A percentile compares a stretch with the other conserved stretches of the same genome.
These are phyloP conservation scores for Blastobotrys buckinghamii DNA, from an alignment of 1,139 yeast species.

Conservation along the genomic window DNA sequence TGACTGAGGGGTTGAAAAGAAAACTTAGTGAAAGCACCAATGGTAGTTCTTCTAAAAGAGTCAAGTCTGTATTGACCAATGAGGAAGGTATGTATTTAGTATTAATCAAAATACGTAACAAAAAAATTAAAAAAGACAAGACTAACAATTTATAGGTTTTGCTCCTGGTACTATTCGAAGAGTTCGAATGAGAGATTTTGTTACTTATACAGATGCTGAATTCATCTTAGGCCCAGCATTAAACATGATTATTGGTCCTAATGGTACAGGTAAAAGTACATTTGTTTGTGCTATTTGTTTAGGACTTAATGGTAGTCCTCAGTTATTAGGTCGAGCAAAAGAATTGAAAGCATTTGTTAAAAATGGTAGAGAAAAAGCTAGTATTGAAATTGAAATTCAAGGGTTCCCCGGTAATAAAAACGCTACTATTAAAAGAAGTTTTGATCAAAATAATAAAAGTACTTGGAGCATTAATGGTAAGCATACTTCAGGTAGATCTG, in stretches of 20 bases:
- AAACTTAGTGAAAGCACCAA: not conserved
- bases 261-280: conserved; percentile 94
- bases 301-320: conserved; percentile 80
- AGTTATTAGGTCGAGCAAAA: conserved; percentile 72
- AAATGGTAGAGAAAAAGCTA: conserved; percentile 53
- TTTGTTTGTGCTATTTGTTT: conserved; percentile 90
- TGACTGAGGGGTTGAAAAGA: not conserved
- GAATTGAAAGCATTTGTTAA: conserved; percentile 67
- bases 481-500: conserved; percentile 30
- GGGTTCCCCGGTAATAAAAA: conserved; percentile 35
- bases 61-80: too few relatives aligned
- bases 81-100: too few relatives aligned
- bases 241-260: conserved; percentile 94
- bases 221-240: conserved; percentile 76
- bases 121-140: not conserved
- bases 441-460: conserved; percentile 38
- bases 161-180: conserved; percentile 63
- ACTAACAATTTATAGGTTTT: conserved; percentile 13
- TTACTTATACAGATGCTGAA: conserved; percentile 74
- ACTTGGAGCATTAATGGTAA: conserved; percentile 52
- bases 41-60: too few relatives aligned
- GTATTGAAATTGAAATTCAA: conserved; percentile 61
- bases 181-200: conserved; percentile 66
- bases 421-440: conserved; percentile 41
- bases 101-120: not conserved